Conservation (phyloP, 2,329 filamentous ascomycete species). For the Sporothrix brunneoviolacea region DNA sequence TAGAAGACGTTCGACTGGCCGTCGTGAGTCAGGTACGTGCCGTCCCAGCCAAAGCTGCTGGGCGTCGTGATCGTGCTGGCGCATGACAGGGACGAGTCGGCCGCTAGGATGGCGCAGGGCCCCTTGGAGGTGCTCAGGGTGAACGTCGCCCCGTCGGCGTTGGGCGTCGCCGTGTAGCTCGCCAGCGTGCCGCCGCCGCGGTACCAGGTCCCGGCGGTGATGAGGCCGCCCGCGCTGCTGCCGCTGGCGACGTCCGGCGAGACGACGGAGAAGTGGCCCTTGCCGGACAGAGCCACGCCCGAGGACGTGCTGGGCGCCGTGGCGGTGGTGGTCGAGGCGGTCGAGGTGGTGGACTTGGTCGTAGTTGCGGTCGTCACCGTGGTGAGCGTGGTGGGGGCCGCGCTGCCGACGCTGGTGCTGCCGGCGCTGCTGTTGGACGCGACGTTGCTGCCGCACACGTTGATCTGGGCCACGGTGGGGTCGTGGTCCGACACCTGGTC, state of each 20-base stretch:
- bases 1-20: conserved; percentile 20
- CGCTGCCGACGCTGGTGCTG: neutral
- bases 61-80: conserved; percentile 14
- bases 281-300: conserved; percentile 8
- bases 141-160: conserved; percentile 18
- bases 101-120: conserved; percentile 17
- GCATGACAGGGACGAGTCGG: conserved; percentile 18
- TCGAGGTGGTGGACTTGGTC: conserved; percentile 4
- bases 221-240: conserved; percentile 23
- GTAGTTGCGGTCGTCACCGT: neutral
- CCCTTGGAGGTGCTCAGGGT: conserved; percentile 23
- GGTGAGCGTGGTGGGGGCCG: neutral
- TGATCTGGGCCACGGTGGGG: conserved; percentile 56
- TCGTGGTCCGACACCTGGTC: conserved; percentile 62
- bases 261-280: conserved; percentile 13
- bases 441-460: conserved; percentile 42
- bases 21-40: conserved; percentile 21
- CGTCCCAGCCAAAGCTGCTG: conserved; percentile 23
- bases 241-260: conserved; percentile 10
- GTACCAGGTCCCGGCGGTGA: conserved; percentile 24
- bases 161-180: conserved; percentile 22
- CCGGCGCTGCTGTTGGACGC: neutral
- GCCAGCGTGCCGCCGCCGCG: conserved; percentile 23
- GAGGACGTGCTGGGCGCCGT: neutral
- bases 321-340: conserved; percentile 5